phyloP scores from a whole-genome alignment of 805 yeast species.

The Priceomyces medius region DNA sequence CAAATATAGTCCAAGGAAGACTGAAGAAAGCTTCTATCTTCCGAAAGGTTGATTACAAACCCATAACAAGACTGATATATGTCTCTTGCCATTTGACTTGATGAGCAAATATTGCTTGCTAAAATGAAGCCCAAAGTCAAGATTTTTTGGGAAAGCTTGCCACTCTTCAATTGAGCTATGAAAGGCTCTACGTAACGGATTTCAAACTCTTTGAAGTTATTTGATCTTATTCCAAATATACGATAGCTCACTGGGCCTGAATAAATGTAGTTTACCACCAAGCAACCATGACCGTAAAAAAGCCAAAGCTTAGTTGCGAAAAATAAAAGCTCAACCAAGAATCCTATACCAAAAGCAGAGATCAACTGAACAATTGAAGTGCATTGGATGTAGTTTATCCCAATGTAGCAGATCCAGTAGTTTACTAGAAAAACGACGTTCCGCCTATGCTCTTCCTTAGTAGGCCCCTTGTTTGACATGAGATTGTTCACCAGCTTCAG shows the following conservation, averaged over 20 bases:
- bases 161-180: background rate
- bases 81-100: background rate
- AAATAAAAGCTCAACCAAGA: constrained; percentile 6
- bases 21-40: constrained; percentile 13
- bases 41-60: background rate
- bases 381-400: constrained; percentile 13
- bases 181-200: constrained; percentile 15
- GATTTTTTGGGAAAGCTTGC: background rate
- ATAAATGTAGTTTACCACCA: constrained; percentile 19
- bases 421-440: constrained; percentile 16
- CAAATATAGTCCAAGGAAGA: constrained; percentile 17
- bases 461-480: background rate
- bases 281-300: constrained; percentile 24
- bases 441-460: constrained; percentile 2
- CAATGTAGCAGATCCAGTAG: constrained; percentile 23
- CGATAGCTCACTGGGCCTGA: constrained; percentile 7
- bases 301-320: constrained; percentile 18
- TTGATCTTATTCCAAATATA: constrained; percentile 1
- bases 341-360: constrained; percentile 9
- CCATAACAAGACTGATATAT: background rate
- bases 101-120: background rate
- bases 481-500: constrained; percentile 15
- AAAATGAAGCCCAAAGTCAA: background rate
- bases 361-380: constrained; percentile 9
- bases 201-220: constrained; percentile 14